Base-by-base conservation (phyloP, 1,284 basidiomycete species). In the Rhizoctonia solani region DNA sequence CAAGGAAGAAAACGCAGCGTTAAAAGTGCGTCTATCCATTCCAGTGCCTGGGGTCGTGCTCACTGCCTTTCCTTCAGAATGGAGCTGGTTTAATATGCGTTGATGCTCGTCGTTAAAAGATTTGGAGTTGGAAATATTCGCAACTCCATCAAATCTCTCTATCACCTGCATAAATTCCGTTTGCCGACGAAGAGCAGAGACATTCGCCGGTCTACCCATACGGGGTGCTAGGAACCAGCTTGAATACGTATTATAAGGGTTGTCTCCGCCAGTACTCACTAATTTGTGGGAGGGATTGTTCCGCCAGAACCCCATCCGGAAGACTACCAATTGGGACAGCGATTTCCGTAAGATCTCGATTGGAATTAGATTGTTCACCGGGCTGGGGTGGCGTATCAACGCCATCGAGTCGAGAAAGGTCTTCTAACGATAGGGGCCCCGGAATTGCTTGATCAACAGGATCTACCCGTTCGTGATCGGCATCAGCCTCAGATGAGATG, bases 101-200 rank as follows among this genome's bases (percentile, higher is more conserved):
- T 82, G 79, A 72, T 92, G 88, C 11, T 81, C 82, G 44, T 87
- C 85, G 67, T 81, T 82, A 71, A 92, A 82, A 65, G 89, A 87
- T 70, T 85, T 90, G 16, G 82, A 81, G 69, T 42, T 27, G 9
- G 85, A 84, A 21, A 82, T 79, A 72, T 87, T 87, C 37, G 82
- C 76, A 34, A 91, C 84, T 0, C 89, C 89, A 4, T 86, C 86
- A 66, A 83, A 77, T 34, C 79, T 80, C 69, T 85, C 81, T 14
- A 92, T 76, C 11, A 92, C 79, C 32, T 83, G 84, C 52, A 85
- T 74, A 47, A 92, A 76, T 75, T 92, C 90, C 70, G 88, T 90
- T 76, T 92, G 88, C 27, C 90, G 83, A 9, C 90, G 86, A 27
- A 89, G 77, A 69, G 87, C 82, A 13, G 90, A 88, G 14, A 92